Percentiles rank a stretch among this genome's conserved stretches.
These are phyloP conservation scores for Zizania latifolia DNA, from an alignment of 176 grass and related monocot species.

Conservation along the genomic window DNA sequence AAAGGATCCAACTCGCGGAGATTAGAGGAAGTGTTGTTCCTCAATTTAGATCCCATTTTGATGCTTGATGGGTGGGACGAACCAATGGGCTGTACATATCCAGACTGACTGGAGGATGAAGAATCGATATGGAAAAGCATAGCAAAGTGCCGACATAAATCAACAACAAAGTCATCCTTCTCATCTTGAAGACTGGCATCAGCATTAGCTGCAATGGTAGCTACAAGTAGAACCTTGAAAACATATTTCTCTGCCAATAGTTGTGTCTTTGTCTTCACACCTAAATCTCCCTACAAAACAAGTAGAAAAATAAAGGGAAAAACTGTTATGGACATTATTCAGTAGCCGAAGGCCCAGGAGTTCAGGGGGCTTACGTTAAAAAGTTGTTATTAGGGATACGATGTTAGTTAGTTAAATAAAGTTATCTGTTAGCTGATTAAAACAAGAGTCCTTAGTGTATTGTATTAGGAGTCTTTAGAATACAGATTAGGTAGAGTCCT, in stretches of 20 bases:
- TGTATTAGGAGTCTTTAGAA: too few relatives aligned
- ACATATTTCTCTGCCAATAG: constrained; percentile 93
- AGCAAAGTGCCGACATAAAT: constrained; percentile 94
- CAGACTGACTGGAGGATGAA: constrained; percentile 50
- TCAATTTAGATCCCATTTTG: constrained; percentile 54
- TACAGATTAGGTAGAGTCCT: too few relatives aligned
- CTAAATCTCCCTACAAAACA: constrained; percentile 73
- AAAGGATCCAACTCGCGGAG: constrained; percentile 86
- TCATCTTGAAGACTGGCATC: constrained; percentile 69
- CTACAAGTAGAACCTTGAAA: constrained; percentile 83
- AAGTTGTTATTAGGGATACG: too few relatives aligned
- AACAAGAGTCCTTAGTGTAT: too few relatives aligned
- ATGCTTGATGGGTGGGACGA: constrained; percentile 50
- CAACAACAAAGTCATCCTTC: constrained; percentile 80
- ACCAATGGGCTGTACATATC: constrained; percentile 48
- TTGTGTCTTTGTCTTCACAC: constrained; percentile 99
- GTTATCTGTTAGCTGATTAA: too few relatives aligned
- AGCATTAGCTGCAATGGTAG: constrained; percentile 66
- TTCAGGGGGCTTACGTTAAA: too few relatives aligned
- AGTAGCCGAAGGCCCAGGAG: too few relatives aligned
- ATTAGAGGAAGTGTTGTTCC: constrained; percentile 66
- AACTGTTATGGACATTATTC: too few relatives aligned
- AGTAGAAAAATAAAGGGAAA: neutral
- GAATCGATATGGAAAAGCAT: constrained; percentile 92
- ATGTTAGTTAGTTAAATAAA: too few relatives aligned